Evolutionary conservation across 768 basidiomycete species (phyloP).

Genomic region (button mushroom (Agaricus bisporus)): DNA sequence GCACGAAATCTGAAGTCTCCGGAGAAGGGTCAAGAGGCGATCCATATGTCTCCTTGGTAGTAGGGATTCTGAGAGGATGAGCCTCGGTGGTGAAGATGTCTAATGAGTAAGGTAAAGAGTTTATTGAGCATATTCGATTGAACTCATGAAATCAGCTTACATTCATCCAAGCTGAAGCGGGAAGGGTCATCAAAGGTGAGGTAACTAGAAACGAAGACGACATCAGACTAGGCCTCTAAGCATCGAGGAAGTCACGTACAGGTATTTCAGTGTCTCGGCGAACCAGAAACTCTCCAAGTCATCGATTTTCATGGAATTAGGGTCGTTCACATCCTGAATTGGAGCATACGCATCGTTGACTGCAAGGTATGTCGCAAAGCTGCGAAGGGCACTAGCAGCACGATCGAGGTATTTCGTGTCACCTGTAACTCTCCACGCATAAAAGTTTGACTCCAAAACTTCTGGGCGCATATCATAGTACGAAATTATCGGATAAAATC

Average conservation of each 20-base stretch:
- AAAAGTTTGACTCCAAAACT: slow-evolving; percentile 77
- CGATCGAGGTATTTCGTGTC: slow-evolving; percentile 62
- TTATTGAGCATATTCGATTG: neutral
- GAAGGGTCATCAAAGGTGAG: slow-evolving; percentile 69
- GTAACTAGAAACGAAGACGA: slow-evolving; percentile 33
- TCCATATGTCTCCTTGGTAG: slow-evolving; percentile 29
- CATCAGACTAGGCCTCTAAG: neutral
- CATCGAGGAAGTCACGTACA: slow-evolving; percentile 32
- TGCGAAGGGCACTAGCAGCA: slow-evolving; percentile 49
- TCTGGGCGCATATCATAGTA: slow-evolving; percentile 69
- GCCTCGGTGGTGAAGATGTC: slow-evolving; percentile 66
- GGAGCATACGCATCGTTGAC: slow-evolving; percentile 35
- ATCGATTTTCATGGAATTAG: slow-evolving; percentile 33
- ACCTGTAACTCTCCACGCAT: slow-evolving; percentile 71
- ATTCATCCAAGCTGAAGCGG: slow-evolving; percentile 61
- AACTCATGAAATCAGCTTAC: slow-evolving; percentile 28
- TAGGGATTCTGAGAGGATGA: slow-evolving; percentile 60
- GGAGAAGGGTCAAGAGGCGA: neutral
- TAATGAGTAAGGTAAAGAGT: neutral
- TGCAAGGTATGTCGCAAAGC: slow-evolving; percentile 51
- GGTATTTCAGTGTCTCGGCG: slow-evolving; percentile 71
- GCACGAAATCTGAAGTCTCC: neutral
- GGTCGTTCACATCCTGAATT: slow-evolving; percentile 49
- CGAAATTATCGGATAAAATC: slow-evolving; percentile 53
- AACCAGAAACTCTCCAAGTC: slow-evolving; percentile 69